Percentiles rank a stretch among this genome's conserved stretches.
Conservation (phyloP, 768 basidiomycete species). For the Cystofilobasidium capitatum region DNA sequence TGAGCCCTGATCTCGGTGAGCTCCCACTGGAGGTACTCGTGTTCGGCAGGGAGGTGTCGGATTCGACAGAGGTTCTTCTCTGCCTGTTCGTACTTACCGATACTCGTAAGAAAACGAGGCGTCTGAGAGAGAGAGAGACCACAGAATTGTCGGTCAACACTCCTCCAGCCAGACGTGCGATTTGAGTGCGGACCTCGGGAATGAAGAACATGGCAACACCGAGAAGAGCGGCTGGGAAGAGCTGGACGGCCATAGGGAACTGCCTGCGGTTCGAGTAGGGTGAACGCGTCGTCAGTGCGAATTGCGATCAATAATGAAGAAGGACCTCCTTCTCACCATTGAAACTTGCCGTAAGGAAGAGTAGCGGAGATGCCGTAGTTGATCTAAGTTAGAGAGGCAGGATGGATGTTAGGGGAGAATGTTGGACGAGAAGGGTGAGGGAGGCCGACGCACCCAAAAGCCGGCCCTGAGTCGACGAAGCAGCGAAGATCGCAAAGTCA, state of each 20-base stretch:
- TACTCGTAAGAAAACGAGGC: conserved; percentile 18
- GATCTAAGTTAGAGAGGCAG: conserved; percentile 34
- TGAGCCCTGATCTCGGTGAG: conserved; percentile 27
- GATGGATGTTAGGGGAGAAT: background rate
- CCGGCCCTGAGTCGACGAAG: too few relatives aligned
- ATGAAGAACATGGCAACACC: conserved; percentile 13
- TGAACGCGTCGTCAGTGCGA: too few relatives aligned
- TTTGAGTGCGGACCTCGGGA: conserved; percentile 1
- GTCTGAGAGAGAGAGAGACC: too few relatives aligned
- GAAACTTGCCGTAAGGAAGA: background rate
- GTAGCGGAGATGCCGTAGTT: conserved; percentile 13
- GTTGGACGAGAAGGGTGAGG: background rate
- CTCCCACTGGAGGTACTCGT: conserved; percentile 34
- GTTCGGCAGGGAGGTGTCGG: conserved; percentile 35
- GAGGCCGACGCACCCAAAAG: background rate
- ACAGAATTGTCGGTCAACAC: too few relatives aligned
- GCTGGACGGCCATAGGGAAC: conserved; percentile 8
- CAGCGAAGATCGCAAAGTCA: too few relatives aligned
- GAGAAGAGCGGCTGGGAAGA: conserved; percentile 13
- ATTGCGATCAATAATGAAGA: too few relatives aligned
- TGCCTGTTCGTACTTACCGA: conserved; percentile 30
- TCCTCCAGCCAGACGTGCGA: too few relatives aligned
- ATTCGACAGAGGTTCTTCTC: conserved; percentile 35
- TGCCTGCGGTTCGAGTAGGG: background rate
- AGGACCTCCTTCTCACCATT: background rate